Base-by-base conservation (phyloP, 2,329 filamentous ascomycete species). In the Dactylella cylindrospora region DNA sequence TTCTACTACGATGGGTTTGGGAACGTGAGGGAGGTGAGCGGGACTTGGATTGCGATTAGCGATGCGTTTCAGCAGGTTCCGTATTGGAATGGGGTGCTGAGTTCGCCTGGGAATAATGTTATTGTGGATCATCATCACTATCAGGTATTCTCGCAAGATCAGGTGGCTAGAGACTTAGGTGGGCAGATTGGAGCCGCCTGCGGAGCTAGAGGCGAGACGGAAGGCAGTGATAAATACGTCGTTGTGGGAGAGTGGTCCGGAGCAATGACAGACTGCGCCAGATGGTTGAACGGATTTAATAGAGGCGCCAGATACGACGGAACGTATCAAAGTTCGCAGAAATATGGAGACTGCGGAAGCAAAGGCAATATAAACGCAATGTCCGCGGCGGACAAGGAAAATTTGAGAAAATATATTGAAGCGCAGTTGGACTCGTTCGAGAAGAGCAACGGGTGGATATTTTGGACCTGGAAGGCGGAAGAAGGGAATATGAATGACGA, bases 61-160 rank as follows among this genome's bases (percentile, higher is more conserved):
- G 80, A 83, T 65, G 80, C 75, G 2, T 83, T 84, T 72, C 70
- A 75, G 20, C 67, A 74, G 1, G 76, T 80, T 0, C 76, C 72
- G 36, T 75, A 74, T 5, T 86, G 81, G 79, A 86, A 86, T 67
- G 79, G 76, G 3, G 82, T 81, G 71, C 75, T 84, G 67, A 79
- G 75, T 1, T 73, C 74, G 1, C 74, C 72, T 0, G 77, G 79
- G 68, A 73, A 76, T 64, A 74, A 76, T 65, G 78, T 84, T 32
- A 78, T 87, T 38, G 72, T 87, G 64, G 84, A 87, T 68, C 82
- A 84, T 55, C 84, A 87, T 70, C 81, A 86, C 69, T 87, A 86
- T 70, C 80, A 85, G 69, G 76, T 83, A 55, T 86, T 86, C 72
- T 76, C 74, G 59, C 71, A 76, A 19, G 74, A 72, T 0, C 73